Conservation (phyloP, 305 asterid species). For the Plantago lanceolata region DNA sequence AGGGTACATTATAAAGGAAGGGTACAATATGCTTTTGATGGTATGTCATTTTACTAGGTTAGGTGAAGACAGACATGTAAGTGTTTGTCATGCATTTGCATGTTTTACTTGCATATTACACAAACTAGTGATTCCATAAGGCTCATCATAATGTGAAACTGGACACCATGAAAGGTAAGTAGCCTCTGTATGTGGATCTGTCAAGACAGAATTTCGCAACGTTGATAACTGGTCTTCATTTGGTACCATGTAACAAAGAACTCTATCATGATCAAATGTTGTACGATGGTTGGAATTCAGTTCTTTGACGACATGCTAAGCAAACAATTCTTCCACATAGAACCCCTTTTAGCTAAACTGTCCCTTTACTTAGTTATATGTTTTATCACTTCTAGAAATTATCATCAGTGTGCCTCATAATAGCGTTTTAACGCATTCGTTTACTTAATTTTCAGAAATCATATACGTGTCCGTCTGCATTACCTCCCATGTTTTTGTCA, state of each 20-base stretch:
- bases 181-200: constrained; percentile 27
- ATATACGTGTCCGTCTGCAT: too few species aligned
- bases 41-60: constrained; percentile 48
- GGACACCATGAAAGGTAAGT: constrained; percentile 34
- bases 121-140: constrained; percentile 27
- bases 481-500: background rate
- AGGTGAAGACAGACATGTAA: constrained; percentile 37
- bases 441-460: too few species aligned
- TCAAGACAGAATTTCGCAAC: background rate
- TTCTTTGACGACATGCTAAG: constrained; percentile 14
- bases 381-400: too few species aligned
- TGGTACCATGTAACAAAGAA: background rate
- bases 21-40: constrained; percentile 22
- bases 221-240: background rate
- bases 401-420: background rate
- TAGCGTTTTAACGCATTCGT: background rate
- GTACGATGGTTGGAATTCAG: background rate
- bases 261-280: constrained; percentile 2
- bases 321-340: background rate
- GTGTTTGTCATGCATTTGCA: constrained; percentile 30
- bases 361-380: background rate
- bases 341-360: background rate
- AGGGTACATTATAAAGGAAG: constrained; percentile 26
- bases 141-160: constrained; percentile 18
- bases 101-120: constrained; percentile 54